Evolutionary conservation across 139 green algal species (phyloP).

Genomic region (Coelastrella sp.): DNA sequence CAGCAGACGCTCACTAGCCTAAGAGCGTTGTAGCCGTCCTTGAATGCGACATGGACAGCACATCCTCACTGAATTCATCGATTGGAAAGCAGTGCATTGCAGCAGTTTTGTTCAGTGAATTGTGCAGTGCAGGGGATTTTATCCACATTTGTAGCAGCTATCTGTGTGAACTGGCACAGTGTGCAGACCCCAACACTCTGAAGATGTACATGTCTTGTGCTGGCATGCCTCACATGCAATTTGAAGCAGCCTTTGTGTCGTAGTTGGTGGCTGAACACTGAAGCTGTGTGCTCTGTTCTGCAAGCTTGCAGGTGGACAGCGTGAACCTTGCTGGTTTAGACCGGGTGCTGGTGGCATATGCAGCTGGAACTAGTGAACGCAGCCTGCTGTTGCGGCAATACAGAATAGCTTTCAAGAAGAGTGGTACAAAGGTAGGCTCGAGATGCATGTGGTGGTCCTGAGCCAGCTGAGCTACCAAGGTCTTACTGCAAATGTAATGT

Average conservation of each 20-base stretch:
- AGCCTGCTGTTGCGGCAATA: constrained; percentile 43
- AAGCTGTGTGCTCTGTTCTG: background rate
- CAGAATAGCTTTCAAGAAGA: constrained; percentile 49
- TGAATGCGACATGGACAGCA: too few species aligned
- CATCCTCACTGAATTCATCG: too few species aligned
- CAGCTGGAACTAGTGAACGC: constrained; percentile 43
- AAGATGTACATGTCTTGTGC: background rate
- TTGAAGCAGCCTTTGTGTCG: background rate
- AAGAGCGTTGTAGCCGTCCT: too few species aligned
- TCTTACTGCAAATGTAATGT: too few species aligned
- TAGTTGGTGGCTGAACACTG: background rate
- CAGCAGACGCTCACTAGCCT: background rate
- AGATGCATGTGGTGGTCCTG: too few species aligned
- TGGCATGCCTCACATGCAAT: background rate
- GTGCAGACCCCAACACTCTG: background rate
- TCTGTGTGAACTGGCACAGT: background rate
- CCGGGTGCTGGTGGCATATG: constrained; percentile 74
- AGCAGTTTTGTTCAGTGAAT: too few species aligned
- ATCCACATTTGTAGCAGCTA: background rate
- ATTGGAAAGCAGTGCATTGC: too few species aligned
- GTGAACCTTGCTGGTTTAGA: constrained; percentile 89
- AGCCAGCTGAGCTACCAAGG: too few species aligned
- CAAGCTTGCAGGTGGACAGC: constrained; percentile 53
- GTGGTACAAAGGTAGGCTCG: constrained; percentile 35
- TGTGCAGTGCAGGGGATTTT: too few species aligned